phyloP scores from a whole-genome alignment of 2,329 filamentous ascomycete species.

The Mariannaea elegans region DNA sequence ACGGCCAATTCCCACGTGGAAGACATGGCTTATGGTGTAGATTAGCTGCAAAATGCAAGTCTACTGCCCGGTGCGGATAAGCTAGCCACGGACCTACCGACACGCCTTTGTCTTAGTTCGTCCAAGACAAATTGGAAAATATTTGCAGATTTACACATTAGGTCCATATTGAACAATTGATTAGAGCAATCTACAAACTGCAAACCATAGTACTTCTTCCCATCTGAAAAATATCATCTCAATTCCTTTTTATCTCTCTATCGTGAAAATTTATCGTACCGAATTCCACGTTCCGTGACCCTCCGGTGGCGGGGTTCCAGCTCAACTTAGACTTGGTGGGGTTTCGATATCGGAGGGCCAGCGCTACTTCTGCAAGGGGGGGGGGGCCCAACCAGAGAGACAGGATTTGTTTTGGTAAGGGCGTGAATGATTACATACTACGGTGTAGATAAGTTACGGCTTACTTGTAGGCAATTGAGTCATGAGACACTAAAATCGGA shows the following conservation, averaged over 20 bases:
- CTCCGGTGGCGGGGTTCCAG: constrained; percentile 16
- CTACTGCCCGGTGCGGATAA: constrained; percentile 27
- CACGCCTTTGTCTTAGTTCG: constrained; percentile 7
- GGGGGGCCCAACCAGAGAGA: constrained; percentile 37
- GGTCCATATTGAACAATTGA: not conserved
- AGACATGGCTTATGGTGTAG: constrained; percentile 13
- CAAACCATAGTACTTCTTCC: no score
- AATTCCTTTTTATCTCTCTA: not conserved
- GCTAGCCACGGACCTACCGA: constrained; percentile 27
- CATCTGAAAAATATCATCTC: no score
- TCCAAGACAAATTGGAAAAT: not conserved
- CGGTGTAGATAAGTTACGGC: no score
- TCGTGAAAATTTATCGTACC: no score
- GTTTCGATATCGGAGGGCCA: constrained; percentile 40
- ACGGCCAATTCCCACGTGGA: constrained; percentile 33
- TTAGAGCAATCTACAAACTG: not conserved
- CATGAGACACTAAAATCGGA: not conserved
- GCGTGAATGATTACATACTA: constrained; percentile 16
- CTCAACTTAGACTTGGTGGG: constrained; percentile 8
- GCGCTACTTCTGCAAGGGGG: constrained; percentile 24
- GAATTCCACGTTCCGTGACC: not conserved
- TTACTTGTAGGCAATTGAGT: no score
- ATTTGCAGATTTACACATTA: not conserved
- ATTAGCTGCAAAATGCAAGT: constrained; percentile 16
- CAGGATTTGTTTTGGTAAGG: constrained; percentile 24